These are phyloP conservation scores for Incumbomyces delicatus DNA, from an alignment of 2,329 filamentous ascomycete species.

Conservation along the genomic window DNA sequence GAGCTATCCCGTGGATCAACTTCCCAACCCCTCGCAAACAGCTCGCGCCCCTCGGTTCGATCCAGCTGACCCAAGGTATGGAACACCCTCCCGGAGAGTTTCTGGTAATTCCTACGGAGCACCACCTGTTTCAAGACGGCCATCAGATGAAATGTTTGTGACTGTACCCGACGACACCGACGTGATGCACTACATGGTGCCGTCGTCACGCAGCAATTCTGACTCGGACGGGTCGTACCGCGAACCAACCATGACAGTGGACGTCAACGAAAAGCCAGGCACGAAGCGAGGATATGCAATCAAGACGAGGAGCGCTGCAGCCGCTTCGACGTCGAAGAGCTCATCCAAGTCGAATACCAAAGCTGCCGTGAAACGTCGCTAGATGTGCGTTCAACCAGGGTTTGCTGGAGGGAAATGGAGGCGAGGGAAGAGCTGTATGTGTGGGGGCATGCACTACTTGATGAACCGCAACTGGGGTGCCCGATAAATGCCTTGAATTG, in stretches of 20 bases:
- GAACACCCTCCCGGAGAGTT: constrained; percentile 29
- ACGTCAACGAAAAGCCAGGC: constrained; percentile 13
- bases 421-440: not conserved
- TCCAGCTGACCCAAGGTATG: constrained; percentile 26
- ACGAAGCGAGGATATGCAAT: constrained; percentile 13
- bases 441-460: not conserved
- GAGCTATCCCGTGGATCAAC: constrained; percentile 25
- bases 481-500: not conserved
- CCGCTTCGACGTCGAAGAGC: constrained; percentile 6
- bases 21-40: constrained; percentile 25
- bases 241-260: constrained; percentile 13
- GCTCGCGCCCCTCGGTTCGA: constrained; percentile 21
- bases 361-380: constrained; percentile 1
- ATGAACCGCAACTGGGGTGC: too few species aligned
- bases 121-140: constrained; percentile 12
- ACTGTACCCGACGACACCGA: constrained; percentile 11
- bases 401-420: not conserved
- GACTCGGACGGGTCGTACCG: constrained; percentile 15
- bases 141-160: constrained; percentile 17
- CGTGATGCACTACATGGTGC: constrained; percentile 15
- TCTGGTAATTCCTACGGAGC: constrained; percentile 6
- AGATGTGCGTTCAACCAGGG: not conserved
- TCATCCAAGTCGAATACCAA: constrained; percentile 3
- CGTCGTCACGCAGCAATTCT: constrained; percentile 6
- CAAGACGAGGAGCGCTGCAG: constrained; percentile 18